Percentiles rank a stretch among this genome's conserved stretches.
These are phyloP conservation scores for Aureobasidium uvarum DNA, from an alignment of 2,329 filamentous ascomycete species.

Conservation along the genomic window DNA sequence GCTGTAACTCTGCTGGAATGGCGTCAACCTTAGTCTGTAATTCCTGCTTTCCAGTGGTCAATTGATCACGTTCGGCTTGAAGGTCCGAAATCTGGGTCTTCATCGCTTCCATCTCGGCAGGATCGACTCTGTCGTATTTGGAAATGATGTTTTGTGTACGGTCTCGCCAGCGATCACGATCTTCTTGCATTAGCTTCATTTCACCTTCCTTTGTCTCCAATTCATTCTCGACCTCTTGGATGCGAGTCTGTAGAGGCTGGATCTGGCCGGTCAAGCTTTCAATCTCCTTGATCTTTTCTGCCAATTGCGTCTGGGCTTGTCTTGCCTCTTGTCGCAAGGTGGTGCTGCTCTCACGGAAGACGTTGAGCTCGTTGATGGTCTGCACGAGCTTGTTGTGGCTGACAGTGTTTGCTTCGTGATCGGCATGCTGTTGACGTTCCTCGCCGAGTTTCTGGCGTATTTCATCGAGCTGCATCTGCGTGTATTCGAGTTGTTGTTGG, in stretches of 20 bases:
- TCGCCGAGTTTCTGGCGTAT: constrained; percentile 84
- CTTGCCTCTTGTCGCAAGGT: constrained; percentile 84
- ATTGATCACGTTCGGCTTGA: constrained; percentile 53
- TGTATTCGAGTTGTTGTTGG: constrained; percentile 85
- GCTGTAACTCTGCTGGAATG: constrained; percentile 50
- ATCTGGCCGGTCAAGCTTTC: constrained; percentile 72
- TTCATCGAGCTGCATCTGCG: constrained; percentile 85
- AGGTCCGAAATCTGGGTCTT: constrained; percentile 68
- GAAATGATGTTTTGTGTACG: constrained; percentile 92
- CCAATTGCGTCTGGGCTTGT: constrained; percentile 71
- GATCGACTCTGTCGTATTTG: constrained; percentile 93
- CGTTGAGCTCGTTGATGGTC: constrained; percentile 91
- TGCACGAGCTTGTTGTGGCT: constrained; percentile 90
- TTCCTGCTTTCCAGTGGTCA: constrained; percentile 53
- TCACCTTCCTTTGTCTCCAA: constrained; percentile 81
- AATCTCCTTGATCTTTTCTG: constrained; percentile 71
- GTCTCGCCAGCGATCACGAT: constrained; percentile 94
- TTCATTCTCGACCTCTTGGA: constrained; percentile 79
- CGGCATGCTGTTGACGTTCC: constrained; percentile 73
- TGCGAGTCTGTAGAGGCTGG: constrained; percentile 75
- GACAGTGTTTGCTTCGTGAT: constrained; percentile 69
- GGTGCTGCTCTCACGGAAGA: constrained; percentile 92
- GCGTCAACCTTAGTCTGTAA: constrained; percentile 52
- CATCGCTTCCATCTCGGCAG: constrained; percentile 84
- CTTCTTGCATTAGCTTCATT: constrained; percentile 81